phyloP scores from a whole-genome alignment of 495 filamentous ascomycete species.

The Lepraria neglecta region DNA sequence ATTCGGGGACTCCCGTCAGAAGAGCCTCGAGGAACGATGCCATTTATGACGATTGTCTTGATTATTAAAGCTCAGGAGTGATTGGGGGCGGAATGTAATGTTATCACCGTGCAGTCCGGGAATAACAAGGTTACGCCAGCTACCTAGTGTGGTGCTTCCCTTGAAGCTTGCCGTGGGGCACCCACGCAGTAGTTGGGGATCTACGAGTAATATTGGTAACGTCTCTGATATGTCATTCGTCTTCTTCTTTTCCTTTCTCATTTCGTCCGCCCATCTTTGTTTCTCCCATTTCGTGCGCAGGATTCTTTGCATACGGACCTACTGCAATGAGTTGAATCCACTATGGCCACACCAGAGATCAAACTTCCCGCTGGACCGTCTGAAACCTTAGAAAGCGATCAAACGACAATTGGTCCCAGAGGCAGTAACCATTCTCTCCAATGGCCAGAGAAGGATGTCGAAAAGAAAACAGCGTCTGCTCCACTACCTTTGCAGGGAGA shows the following conservation, averaged over 20 bases:
- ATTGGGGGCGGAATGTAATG: not conserved
- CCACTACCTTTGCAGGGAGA: conserved; percentile 11
- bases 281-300: not conserved
- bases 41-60: too few species aligned
- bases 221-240: too few species aligned
- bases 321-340: not conserved
- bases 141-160: too few species aligned
- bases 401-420: not conserved
- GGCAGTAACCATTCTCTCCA: not conserved
- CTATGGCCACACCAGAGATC: conserved; percentile 18
- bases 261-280: not conserved
- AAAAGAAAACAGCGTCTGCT: conserved; percentile 8
- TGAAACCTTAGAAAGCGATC: not conserved
- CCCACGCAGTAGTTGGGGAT: too few species aligned
- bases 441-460: not conserved
- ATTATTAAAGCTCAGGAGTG: too few species aligned
- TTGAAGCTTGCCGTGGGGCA: not conserved
- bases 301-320: not conserved
- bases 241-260: too few species aligned
- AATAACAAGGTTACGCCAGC: not conserved
- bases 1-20: too few species aligned
- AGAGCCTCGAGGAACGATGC: too few species aligned
- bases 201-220: too few species aligned
- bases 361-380: conserved; percentile 23
- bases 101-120: not conserved